Base-by-base conservation (phyloP, 1,284 basidiomycete genomes). In the Xerocomus nothofagi region DNA sequence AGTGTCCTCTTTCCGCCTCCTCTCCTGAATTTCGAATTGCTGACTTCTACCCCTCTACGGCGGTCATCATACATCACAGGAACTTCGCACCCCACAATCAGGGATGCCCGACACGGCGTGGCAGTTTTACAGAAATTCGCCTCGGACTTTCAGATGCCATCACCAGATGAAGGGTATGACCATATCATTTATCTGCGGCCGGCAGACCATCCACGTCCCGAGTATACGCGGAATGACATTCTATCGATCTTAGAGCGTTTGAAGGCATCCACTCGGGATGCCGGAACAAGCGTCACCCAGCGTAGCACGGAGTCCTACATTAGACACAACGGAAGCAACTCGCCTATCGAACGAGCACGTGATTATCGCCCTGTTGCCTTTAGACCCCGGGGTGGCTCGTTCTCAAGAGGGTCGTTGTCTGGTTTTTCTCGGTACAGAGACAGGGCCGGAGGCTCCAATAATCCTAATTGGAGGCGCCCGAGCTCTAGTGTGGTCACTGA, bases 11-110 rank as follows among this genome's bases (percentile, higher is more conserved):
- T 30, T 29, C 31, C 24, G n/a, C n/a, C n/a, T n/a, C n/a, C n/a
- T n/a, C 24, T 49, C 33, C 23, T 31, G 36, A 27, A 39, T 52
- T 46, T 36, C 40, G 33, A 39, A 47, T 43, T 23, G 18, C 60
- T 47, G 37, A 56, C 39, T 34, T 29, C 17, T 29, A 11, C 17
- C 17, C 1, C 41, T 36, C 14, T 29, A 31, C 21, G 48, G 38
- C 26, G 43, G 44, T 39, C 44, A 43, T 53, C 41, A 48, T 49
- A 37, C 43, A 41, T 43, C 32, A 24, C 37, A 89, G 86, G 86
- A 54, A 75, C 73, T 36, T 73, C 69, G 44, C 86, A 88, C 67
- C 86, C 86, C 43, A 89, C 87, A 49, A 88, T 89, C 63, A 80
- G 70, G 52, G 73, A 66, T 56, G 72, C 76, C 39, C 75, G 78